Percentiles rank a stretch among this genome's conserved stretches.
Conservation (phyloP, 2,329 filamentous ascomycete genomes). For the Stachybotrys echinatus region DNA sequence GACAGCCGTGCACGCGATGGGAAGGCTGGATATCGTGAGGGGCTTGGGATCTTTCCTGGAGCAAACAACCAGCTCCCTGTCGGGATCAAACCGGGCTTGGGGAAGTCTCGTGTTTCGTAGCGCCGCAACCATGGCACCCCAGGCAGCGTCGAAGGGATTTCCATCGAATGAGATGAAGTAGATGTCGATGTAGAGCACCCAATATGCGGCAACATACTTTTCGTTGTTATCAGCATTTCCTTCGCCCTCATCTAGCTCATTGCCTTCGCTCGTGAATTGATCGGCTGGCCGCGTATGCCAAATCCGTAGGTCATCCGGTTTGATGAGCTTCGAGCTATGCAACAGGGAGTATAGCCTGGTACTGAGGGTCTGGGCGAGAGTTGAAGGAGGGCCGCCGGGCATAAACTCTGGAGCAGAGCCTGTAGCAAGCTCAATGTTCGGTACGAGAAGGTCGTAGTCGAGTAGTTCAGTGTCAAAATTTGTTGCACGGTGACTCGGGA, state of each 20-base stretch:
- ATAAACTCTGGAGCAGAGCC: slow-evolving; percentile 83
- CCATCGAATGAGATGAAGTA: slow-evolving; percentile 91
- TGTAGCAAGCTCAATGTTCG: slow-evolving; percentile 88
- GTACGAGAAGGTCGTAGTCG: slow-evolving; percentile 73
- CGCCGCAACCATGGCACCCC: slow-evolving; percentile 78
- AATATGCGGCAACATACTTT: slow-evolving; percentile 71
- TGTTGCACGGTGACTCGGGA: slow-evolving; percentile 57
- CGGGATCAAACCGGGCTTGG: slow-evolving; percentile 74
- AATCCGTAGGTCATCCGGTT: slow-evolving; percentile 66
- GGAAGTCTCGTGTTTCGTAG: slow-evolving; percentile 74
- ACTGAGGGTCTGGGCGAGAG: slow-evolving; percentile 78
- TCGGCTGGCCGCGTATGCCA: slow-evolving; percentile 52
- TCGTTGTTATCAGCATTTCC: slow-evolving; percentile 26
- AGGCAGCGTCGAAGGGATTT: slow-evolving; percentile 86
- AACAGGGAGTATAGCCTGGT: slow-evolving; percentile 74
- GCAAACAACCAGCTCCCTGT: slow-evolving; percentile 75
- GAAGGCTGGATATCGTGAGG: slow-evolving; percentile 60
- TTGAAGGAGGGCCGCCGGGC: slow-evolving; percentile 74
- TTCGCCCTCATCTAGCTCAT: slow-evolving; percentile 28
- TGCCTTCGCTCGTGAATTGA: slow-evolving; percentile 40
- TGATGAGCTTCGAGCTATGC: slow-evolving; percentile 63
- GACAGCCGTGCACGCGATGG: slow-evolving; percentile 71
- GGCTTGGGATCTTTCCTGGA: slow-evolving; percentile 49
- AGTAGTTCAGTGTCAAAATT: slow-evolving; percentile 42
- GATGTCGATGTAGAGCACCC: slow-evolving; percentile 93